A percentile compares a stretch with the other conserved stretches of the same genome.
Evolutionary conservation across 2,329 filamentous ascomycete species (phyloP).

Genomic region (Blastomyces gilchristii): DNA sequence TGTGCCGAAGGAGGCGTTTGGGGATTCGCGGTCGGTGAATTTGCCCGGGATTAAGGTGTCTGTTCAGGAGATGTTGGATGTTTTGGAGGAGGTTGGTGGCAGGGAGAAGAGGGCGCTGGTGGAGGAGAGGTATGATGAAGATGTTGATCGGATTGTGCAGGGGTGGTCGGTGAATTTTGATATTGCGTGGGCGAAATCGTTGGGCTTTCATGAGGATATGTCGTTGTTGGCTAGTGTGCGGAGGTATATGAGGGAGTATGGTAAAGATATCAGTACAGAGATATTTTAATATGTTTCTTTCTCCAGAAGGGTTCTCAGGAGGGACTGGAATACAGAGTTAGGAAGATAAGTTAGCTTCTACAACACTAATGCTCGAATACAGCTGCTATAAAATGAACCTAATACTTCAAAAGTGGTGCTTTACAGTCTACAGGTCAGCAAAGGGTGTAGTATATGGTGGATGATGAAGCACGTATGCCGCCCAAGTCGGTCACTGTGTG

Average conservation of each 20-base stretch:
- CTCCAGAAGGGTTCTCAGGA: not conserved
- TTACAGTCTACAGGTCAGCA: too few relatives aligned
- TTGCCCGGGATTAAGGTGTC: conserved; percentile 48
- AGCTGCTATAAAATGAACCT: too few relatives aligned
- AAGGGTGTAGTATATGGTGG: too few relatives aligned
- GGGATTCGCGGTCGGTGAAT: conserved; percentile 44
- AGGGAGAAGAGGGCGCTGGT: conserved; percentile 45
- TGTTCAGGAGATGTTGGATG: conserved; percentile 52
- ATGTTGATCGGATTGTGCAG: conserved; percentile 47
- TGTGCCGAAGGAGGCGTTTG: conserved; percentile 43
- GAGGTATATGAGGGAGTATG: conserved; percentile 29
- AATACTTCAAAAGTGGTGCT: too few relatives aligned
- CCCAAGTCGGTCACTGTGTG: too few relatives aligned
- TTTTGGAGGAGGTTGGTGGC: conserved; percentile 46
- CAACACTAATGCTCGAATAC: too few relatives aligned
- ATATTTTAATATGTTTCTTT: not conserved
- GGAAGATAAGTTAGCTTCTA: too few relatives aligned
- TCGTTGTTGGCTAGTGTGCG: conserved; percentile 33
- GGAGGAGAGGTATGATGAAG: conserved; percentile 45
- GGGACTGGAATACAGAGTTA: not conserved
- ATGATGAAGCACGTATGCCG: too few relatives aligned
- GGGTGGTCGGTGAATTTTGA: conserved; percentile 52
- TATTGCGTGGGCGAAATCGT: conserved; percentile 41
- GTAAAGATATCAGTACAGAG: conserved; percentile 14
- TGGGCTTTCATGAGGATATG: conserved; percentile 39